Evolutionary conservation across 768 basidiomycete species (phyloP).

Genomic region (Russula brevipes): DNA sequence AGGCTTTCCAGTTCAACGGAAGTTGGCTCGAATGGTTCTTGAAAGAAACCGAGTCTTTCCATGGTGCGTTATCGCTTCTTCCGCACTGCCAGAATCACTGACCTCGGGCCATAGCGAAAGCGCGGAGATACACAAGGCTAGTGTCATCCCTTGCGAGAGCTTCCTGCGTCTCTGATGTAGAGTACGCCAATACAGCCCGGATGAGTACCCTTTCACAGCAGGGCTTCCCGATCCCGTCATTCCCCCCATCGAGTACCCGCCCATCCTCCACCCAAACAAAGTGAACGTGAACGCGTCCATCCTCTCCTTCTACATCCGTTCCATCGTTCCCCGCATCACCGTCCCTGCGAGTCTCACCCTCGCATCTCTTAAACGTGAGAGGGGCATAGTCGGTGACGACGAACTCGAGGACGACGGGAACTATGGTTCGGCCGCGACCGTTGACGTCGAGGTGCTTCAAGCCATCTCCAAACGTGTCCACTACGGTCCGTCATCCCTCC

Average conservation of each 20-base stretch:
- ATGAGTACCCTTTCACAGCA: conserved; percentile 92
- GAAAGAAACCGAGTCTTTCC: conserved; percentile 90
- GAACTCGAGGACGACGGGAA: conserved; percentile 93
- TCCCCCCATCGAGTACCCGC: conserved; percentile 63
- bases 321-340: conserved; percentile 88
- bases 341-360: conserved; percentile 61
- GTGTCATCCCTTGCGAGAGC: conserved; percentile 14
- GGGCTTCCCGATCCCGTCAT: conserved; percentile 81
- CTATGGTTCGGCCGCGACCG: conserved; percentile 90
- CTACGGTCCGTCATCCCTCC: conserved; percentile 60
- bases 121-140: conserved; percentile 89
- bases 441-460: conserved; percentile 95
- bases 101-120: conserved; percentile 64
- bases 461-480: conserved; percentile 98
- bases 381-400: conserved; percentile 59
- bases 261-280: conserved; percentile 70
- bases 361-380: conserved; percentile 57
- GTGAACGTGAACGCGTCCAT: conserved; percentile 88
- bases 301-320: conserved; percentile 78
- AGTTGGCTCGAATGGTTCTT: conserved; percentile 99
- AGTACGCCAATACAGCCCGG: conserved; percentile 57
- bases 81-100: background rate
- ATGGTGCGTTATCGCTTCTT: conserved; percentile 52
- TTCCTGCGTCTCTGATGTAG: background rate
- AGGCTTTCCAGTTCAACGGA: conserved; percentile 66